These are phyloP conservation scores for Candida freyschussii DNA, from an alignment of 1,139 yeast species.

Conservation along the genomic window DNA sequence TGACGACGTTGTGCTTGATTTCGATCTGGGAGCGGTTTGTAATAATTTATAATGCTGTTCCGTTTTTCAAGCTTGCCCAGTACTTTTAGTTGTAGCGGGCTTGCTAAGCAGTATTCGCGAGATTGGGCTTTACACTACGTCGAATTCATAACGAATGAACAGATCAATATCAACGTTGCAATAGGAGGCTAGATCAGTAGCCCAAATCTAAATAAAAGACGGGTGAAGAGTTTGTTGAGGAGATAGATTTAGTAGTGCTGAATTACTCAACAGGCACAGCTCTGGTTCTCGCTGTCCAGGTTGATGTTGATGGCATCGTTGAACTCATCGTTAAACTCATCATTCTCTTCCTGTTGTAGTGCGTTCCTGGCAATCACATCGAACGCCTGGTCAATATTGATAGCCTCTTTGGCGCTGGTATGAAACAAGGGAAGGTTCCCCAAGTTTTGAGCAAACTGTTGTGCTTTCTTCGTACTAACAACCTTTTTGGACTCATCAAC, in stretches of 20 bases:
- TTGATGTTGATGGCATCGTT: conserved; percentile 95
- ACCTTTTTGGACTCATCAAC: conserved; percentile 87
- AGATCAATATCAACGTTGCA: too few relatives aligned
- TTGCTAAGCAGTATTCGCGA: too few relatives aligned
- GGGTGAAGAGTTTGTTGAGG: not conserved
- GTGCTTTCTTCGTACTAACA: conserved; percentile 78
- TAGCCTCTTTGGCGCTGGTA: conserved; percentile 91
- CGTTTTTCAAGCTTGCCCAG: too few relatives aligned
- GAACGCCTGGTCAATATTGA: conserved; percentile 91
- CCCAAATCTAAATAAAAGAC: not conserved
- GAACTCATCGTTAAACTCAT: conserved; percentile 87
- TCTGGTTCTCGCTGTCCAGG: conserved; percentile 71
- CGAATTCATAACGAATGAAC: too few relatives aligned
- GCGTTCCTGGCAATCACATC: conserved; percentile 97
- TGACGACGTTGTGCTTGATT: too few relatives aligned
- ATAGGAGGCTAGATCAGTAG: not conserved
- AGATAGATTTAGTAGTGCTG: too few relatives aligned
- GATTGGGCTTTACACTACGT: too few relatives aligned
- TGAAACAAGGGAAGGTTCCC: conserved; percentile 93
- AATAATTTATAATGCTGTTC: too few relatives aligned
- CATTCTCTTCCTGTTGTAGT: conserved; percentile 82
- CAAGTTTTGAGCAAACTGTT: conserved; percentile 75
- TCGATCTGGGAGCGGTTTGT: too few relatives aligned
- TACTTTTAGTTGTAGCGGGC: too few relatives aligned
- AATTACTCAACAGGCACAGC: conserved; percentile 71